Conservation (phyloP, 1,284 basidiomycete species). For the Neotropicomus parvogracilis region DNA sequence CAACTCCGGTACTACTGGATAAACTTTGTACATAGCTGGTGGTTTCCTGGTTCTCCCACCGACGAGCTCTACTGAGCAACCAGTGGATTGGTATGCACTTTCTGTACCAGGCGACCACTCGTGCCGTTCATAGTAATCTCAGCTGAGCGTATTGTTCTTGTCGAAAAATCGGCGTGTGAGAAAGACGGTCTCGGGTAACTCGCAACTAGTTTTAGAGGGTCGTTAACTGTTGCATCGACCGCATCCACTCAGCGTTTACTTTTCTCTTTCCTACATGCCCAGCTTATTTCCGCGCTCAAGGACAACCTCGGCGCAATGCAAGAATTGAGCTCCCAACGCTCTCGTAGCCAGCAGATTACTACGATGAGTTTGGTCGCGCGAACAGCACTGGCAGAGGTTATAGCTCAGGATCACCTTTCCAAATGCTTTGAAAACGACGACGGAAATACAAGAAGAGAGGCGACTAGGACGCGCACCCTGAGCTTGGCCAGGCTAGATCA, state of each 20-base stretch:
- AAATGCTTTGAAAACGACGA: constrained; percentile 25
- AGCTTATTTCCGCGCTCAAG: constrained; percentile 55
- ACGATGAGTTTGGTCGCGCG: constrained; percentile 68
- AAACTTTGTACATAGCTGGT: too few species aligned
- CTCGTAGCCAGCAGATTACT: constrained; percentile 13
- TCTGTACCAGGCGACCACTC: neutral
- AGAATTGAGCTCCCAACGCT: constrained; percentile 24
- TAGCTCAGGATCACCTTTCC: constrained; percentile 15
- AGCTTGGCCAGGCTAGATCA: constrained; percentile 33
- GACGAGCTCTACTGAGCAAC: constrained; percentile 1
- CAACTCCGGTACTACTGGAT: too few species aligned
- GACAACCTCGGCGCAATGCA: constrained; percentile 49
- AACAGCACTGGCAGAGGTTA: constrained; percentile 46
- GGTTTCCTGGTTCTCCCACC: too few species aligned
- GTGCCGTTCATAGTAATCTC: too few species aligned
- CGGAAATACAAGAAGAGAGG: constrained; percentile 57
- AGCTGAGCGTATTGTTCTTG: neutral
- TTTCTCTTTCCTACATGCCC: constrained; percentile 41
- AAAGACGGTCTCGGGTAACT: constrained; percentile 21
- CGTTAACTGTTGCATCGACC: constrained; percentile 13
- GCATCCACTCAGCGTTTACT: constrained; percentile 7
- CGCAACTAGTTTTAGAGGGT: constrained; percentile 14
- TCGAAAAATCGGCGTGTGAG: constrained; percentile 15
- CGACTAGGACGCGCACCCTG: constrained; percentile 42
- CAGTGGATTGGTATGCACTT: constrained; percentile 9